Conservation (phyloP, 116 monocot species). For the Posidonia oceanica region DNA sequence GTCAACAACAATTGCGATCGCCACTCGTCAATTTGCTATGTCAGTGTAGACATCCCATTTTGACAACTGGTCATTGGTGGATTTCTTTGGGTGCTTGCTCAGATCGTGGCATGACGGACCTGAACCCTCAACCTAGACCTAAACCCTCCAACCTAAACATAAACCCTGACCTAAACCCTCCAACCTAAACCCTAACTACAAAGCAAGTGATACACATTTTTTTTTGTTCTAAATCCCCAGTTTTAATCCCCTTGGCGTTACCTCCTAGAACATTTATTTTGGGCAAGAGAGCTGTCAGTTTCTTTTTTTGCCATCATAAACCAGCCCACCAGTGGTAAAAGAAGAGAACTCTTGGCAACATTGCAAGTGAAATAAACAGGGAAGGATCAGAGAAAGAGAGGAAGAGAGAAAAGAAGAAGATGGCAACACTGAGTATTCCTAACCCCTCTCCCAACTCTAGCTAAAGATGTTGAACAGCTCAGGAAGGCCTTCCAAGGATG, state of each 20-base stretch:
- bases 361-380: background rate
- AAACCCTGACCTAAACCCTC: too few relatives aligned
- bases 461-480: slow-evolving; percentile 56
- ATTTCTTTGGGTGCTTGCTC: too few relatives aligned
- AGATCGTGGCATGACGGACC: too few relatives aligned
- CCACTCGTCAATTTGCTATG: too few relatives aligned
- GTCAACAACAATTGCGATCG: too few relatives aligned
- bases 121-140: too few relatives aligned
- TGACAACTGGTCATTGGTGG: too few relatives aligned
- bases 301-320: background rate
- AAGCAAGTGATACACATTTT: too few relatives aligned
- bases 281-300: background rate
- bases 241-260: background rate
- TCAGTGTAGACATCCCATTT: too few relatives aligned
- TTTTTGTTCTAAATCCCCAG: too few relatives aligned
- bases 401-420: slow-evolving; percentile 4
- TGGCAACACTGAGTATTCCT: slow-evolving; percentile 53
- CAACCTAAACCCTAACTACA: too few relatives aligned
- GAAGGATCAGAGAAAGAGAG: background rate
- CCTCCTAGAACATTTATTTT: background rate
- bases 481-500: slow-evolving; percentile 63
- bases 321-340: background rate
- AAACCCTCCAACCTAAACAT: too few relatives aligned
- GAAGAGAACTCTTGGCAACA: background rate
- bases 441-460: slow-evolving; percentile 39